Evolutionary conservation across 441 rosid species (phyloP).

Genomic region (Erodium trifolium): DNA sequence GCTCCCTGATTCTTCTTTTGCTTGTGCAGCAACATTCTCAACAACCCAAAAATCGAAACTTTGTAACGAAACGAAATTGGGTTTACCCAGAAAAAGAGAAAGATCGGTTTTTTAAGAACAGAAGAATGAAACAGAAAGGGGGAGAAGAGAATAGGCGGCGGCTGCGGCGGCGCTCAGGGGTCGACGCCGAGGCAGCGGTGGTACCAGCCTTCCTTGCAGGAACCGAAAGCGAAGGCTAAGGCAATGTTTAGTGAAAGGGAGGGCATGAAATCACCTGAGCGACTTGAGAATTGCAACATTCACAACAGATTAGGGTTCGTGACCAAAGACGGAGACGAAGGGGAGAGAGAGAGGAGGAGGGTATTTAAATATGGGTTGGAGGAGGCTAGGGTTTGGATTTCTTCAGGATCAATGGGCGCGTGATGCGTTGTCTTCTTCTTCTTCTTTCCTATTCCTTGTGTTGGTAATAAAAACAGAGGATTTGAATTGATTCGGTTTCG

Average conservation of each 20-base stretch:
- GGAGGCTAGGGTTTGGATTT: too few relatives aligned
- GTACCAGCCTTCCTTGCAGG: slow-evolving; percentile 99
- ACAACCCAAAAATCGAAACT: too few relatives aligned
- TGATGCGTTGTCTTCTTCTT: too few relatives aligned
- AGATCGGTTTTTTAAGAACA: background rate
- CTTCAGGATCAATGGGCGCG: too few relatives aligned
- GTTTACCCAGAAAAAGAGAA: background rate
- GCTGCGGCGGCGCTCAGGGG: slow-evolving; percentile 41
- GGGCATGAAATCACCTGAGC: slow-evolving; percentile 54
- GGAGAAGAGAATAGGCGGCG: background rate
- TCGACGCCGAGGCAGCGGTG: slow-evolving; percentile 92
- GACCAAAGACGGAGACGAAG: too few relatives aligned
- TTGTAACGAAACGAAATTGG: too few relatives aligned
- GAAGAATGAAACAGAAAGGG: background rate
- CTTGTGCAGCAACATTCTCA: slow-evolving; percentile 60
- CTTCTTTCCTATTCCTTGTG: too few relatives aligned
- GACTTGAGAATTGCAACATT: slow-evolving; percentile 80
- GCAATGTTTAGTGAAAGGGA: slow-evolving; percentile 54
- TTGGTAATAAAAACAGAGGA: too few relatives aligned
- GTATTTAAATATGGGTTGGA: too few relatives aligned
- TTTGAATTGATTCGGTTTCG: too few relatives aligned
- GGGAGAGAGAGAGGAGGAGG: too few relatives aligned
- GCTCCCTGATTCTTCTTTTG: slow-evolving; percentile 62
- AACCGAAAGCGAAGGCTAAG: slow-evolving; percentile 62
- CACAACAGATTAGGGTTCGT: slow-evolving; percentile 33